Evolutionary conservation across 2,329 filamentous ascomycete genomes (phyloP).

Genomic region (Alternaria arborescens): DNA sequence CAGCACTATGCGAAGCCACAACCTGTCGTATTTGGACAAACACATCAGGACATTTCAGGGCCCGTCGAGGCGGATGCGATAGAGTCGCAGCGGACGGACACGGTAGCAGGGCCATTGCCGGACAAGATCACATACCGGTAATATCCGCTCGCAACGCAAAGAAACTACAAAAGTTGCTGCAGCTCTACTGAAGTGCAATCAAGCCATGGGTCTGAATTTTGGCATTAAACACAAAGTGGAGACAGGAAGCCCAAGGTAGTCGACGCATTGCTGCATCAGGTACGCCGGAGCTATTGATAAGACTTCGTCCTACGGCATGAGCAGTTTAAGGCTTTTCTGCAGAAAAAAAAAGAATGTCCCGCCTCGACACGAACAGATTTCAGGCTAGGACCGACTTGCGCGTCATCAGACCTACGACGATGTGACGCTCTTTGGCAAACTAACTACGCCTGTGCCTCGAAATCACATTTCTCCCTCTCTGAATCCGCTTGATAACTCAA

Average conservation of each 20-base stretch:
- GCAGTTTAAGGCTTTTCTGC: neutral
- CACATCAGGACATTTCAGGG: neutral
- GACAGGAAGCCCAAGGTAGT: neutral
- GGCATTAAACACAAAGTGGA: neutral
- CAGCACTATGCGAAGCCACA: constrained; percentile 9
- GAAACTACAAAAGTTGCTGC: neutral
- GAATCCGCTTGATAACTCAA: neutral
- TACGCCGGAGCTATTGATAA: neutral
- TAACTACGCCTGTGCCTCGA: neutral
- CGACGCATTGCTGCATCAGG: neutral
- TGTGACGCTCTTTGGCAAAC: neutral
- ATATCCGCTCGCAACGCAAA: constrained; percentile 5
- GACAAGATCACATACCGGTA: constrained; percentile 37
- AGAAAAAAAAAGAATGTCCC: too few relatives aligned
- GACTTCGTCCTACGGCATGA: neutral
- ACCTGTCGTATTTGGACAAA: constrained; percentile 5
- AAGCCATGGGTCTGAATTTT: neutral
- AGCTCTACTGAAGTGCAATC: neutral
- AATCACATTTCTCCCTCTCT: neutral
- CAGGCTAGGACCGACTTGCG: neutral
- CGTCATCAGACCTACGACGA: neutral
- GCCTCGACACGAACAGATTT: neutral
- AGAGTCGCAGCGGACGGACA: constrained; percentile 22
- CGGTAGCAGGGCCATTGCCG: constrained; percentile 15
- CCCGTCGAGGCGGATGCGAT: constrained; percentile 21